phyloP scores from a whole-genome alignment of 176 grass and related monocot species.

The Avena sativa region DNA sequence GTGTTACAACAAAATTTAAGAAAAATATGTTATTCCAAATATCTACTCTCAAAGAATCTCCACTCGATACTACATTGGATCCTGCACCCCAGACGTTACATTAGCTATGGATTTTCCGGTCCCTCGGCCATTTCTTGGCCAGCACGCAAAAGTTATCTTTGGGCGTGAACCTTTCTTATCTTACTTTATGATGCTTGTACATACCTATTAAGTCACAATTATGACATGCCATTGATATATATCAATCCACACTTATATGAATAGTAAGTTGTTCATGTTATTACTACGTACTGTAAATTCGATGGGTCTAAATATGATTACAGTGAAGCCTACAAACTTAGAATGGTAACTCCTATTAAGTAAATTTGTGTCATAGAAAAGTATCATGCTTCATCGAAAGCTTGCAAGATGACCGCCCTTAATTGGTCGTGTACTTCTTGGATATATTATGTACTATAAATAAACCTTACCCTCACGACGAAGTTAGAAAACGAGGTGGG shows the following conservation, averaged over 20 bases:
- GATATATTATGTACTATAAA: not conserved
- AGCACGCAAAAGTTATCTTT: not conserved
- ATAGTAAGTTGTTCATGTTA: not conserved
- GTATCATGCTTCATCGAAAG: not conserved
- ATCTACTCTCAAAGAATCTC: too few relatives aligned
- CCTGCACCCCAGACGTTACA: too few relatives aligned
- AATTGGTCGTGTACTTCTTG: not conserved
- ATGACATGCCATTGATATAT: not conserved
- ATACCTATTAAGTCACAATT: not conserved
- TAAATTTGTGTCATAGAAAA: not conserved
- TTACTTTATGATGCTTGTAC: not conserved
- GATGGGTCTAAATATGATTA: not conserved
- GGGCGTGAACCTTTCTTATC: not conserved
- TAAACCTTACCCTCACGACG: not conserved
- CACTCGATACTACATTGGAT: too few relatives aligned
- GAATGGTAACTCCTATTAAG: not conserved
- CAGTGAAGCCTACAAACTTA: not conserved
- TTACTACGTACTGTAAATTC: not conserved
- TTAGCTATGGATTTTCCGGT: not conserved
- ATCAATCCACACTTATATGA: not conserved
- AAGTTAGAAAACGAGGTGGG: not conserved
- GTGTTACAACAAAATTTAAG: too few relatives aligned
- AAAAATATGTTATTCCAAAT: too few relatives aligned
- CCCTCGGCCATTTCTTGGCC: not conserved
- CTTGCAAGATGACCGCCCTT: not conserved